Evolutionary conservation across 257 asterid genomes (phyloP).

Genomic region (Pogostemon cablin): DNA sequence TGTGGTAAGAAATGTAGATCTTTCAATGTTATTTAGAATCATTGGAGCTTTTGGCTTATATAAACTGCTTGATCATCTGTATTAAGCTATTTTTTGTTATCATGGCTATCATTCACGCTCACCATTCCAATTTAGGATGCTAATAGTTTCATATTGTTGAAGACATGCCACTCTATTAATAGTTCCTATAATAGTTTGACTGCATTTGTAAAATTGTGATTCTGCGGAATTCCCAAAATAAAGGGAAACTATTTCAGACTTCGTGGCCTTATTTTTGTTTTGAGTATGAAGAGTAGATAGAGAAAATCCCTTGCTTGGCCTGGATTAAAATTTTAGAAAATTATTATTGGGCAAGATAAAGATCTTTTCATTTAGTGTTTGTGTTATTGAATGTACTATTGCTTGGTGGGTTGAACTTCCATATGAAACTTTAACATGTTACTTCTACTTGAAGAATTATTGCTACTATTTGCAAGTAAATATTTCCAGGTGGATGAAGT

Average conservation of each 20-base stretch:
- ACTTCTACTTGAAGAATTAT: conserved; percentile 30
- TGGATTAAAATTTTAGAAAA: background rate
- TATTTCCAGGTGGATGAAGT: conserved; percentile 59
- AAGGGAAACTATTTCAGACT: background rate
- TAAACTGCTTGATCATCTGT: conserved; percentile 15
- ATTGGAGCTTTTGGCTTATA: conserved; percentile 18
- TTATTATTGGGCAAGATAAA: background rate
- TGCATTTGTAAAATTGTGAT: background rate
- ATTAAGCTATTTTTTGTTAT: background rate
- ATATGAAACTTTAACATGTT: conserved; percentile 3
- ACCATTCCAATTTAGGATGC: conserved; percentile 20
- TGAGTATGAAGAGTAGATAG: background rate
- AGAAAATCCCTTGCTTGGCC: background rate
- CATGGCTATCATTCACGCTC: background rate
- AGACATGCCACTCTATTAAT: background rate
- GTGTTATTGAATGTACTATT: conserved; percentile 10
- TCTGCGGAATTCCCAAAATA: background rate
- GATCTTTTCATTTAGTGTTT: background rate
- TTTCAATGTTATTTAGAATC: conserved; percentile 16
- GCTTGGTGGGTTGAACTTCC: conserved; percentile 13
- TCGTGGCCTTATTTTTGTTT: background rate
- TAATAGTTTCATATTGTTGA: conserved; percentile 14
- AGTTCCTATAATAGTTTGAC: background rate
- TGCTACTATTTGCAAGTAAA: conserved; percentile 57
- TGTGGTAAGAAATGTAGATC: conserved; percentile 53